These are phyloP conservation scores for Eutrema heterophyllum DNA, from an alignment of 345 rosid genomes.

Conservation along the genomic window DNA sequence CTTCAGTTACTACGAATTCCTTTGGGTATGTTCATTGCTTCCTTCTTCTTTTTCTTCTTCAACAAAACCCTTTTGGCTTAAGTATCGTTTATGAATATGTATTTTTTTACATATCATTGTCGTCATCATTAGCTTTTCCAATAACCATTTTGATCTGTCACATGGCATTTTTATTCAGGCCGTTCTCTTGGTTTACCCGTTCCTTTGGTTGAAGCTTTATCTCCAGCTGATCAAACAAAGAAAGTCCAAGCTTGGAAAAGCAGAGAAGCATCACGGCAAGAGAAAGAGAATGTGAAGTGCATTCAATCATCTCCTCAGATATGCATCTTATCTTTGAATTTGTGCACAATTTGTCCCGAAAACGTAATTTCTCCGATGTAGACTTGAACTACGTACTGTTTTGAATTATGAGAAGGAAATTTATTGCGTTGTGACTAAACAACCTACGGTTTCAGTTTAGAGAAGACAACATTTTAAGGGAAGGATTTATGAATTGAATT, in stretches of 20 bases:
- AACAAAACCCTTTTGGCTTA: background rate
- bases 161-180: conserved; percentile 38
- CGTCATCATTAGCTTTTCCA: background rate
- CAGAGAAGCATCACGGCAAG: conserved; percentile 37
- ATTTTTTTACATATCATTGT: background rate
- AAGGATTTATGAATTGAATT: too few species aligned
- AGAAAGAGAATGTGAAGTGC: conserved; percentile 39
- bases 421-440: background rate
- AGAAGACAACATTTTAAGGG: background rate
- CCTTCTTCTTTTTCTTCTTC: background rate
- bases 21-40: conserved; percentile 43
- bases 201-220: conserved; percentile 75
- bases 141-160: background rate
- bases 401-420: background rate
- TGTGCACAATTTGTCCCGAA: background rate
- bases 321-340: background rate
- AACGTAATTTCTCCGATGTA: background rate
- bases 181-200: conserved; percentile 58
- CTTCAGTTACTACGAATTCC: conserved; percentile 51
- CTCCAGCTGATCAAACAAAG: conserved; percentile 71
- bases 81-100: background rate
- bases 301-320: background rate
- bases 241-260: conserved; percentile 42
- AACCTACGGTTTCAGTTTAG: background rate
- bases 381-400: background rate